Base-by-base conservation (phyloP, 225 moss, liverwort and hornwort species). In the Marchantia paleacea region DNA sequence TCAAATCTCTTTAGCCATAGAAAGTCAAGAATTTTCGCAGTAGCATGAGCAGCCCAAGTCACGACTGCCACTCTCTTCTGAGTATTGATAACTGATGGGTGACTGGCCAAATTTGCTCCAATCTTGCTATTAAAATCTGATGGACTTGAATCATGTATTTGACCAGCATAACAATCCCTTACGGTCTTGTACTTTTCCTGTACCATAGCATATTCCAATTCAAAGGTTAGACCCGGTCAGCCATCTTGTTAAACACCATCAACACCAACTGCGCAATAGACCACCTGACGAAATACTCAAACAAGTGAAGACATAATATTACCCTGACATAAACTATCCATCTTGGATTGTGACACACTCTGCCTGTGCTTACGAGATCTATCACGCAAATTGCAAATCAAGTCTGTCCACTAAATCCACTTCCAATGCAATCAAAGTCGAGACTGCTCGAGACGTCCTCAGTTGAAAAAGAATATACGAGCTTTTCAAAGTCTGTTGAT, bases 111-210 rank as follows among this genome's bases (percentile, higher is more conserved):
- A 71, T 78, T 80, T 73, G 81, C 89, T 61, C 97, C 97, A 68
- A 82, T 52, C 48, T 79, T 61, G 75, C 84, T 87, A 69, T 87
- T 87, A 77, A 89, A 93, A 81, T 97, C 97, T 8, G 83, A 19
- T 14, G 97, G 97, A 75, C 97, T 94, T 72, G 97, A 97, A 84
- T 97, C 97, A 64, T 94, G 92, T 79, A 97, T 91, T 81, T 93
- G 95, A 4, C 95, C 97, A 71, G 91, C 89, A 82, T 91, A 92
- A 78, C 91, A 97, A 20, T 83, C 85, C 77, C 86, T 89, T 66
- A 95, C 88, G 69, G 73, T 28, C 30, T 29, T 71, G 77, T 90
- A 94, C 65, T 90, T 91, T 48, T 81, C 81, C 95, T 95, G 90
- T 49, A 16, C 52, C 25, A 53, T 73, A 16, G 13, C 74, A 26